These are phyloP conservation scores for Nannochloris sp. DNA, from an alignment of 139 green algal genomes.

Conservation along the genomic window DNA sequence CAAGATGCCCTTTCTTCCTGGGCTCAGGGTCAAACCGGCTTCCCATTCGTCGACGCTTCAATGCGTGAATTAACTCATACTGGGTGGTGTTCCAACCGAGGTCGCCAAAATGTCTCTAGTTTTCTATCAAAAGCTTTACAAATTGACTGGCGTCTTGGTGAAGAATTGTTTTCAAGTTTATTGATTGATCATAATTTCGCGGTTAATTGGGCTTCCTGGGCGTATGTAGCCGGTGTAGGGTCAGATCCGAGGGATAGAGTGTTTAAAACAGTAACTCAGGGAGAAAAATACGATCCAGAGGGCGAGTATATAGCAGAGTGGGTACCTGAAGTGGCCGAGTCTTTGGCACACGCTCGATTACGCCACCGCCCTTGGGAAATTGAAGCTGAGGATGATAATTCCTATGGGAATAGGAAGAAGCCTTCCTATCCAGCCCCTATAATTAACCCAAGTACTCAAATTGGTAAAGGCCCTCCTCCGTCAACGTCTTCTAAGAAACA, in stretches of 20 bases:
- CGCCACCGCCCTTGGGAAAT: neutral
- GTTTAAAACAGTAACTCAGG: conserved; percentile 54
- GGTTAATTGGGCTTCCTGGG: conserved; percentile 73
- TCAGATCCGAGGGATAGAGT: conserved; percentile 38
- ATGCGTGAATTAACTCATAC: conserved; percentile 75
- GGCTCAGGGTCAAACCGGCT: conserved; percentile 54
- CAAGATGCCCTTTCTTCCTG: conserved; percentile 28
- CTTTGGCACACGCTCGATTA: conserved; percentile 5
- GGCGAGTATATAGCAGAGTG: conserved; percentile 27
- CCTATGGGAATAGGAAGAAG: neutral
- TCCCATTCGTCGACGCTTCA: conserved; percentile 78
- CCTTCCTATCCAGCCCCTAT: conserved; percentile 8
- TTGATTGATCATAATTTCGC: conserved; percentile 66
- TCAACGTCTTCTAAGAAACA: no score
- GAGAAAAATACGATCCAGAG: conserved; percentile 44
- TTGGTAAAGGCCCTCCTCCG: no score
- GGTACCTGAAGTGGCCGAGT: conserved; percentile 39
- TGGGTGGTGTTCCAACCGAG: conserved; percentile 80
- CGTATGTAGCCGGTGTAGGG: conserved; percentile 32
- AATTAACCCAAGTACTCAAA: conserved; percentile 10
- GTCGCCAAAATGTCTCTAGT: conserved; percentile 53
- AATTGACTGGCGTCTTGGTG: conserved; percentile 73
- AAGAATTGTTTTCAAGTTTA: conserved; percentile 59
- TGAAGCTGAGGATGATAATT: neutral
- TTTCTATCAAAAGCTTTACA: conserved; percentile 50